A percentile compares a stretch with the other conserved stretches of the same genome.
Evolutionary conservation across 495 filamentous ascomycete genomes (phyloP).

Genomic region (Daldinia caldariorum): DNA sequence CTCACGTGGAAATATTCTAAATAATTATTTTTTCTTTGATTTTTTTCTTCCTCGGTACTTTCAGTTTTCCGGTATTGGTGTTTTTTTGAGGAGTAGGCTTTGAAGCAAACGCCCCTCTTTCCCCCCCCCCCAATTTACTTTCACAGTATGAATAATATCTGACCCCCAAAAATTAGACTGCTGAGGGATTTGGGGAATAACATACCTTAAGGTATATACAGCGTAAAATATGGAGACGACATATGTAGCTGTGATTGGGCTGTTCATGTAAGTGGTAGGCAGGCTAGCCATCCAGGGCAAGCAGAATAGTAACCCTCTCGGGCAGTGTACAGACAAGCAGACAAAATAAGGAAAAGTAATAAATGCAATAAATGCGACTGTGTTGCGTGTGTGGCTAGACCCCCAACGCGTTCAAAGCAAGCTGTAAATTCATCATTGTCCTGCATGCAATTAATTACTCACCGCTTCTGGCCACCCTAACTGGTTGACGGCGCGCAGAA

Average conservation of each 20-base stretch:
- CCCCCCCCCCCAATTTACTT: not conserved
- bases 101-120: constrained; percentile 1
- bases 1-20: constrained; percentile 24
- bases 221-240: constrained; percentile 4
- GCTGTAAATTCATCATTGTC: constrained; percentile 32
- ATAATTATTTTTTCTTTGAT: constrained; percentile 1
- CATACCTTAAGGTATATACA: not conserved
- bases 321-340: not conserved
- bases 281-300: not conserved
- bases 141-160: constrained; percentile 4
- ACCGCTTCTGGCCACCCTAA: constrained; percentile 37
- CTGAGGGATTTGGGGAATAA: not conserved
- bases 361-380: not conserved
- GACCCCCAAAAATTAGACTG: not conserved
- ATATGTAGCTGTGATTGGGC: not conserved
- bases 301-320: not conserved
- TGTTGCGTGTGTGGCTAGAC: constrained; percentile 8
- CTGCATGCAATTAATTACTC: constrained; percentile 43
- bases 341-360: not conserved
- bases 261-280: not conserved
- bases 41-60: not conserved
- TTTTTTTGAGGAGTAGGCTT: not conserved
- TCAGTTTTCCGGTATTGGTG: not conserved
- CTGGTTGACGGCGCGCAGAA: constrained; percentile 35
- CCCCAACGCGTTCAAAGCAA: constrained; percentile 26